phyloP scores from a whole-genome alignment of 2,329 filamentous ascomycete genomes.

The Calonectria naviculata region DNA sequence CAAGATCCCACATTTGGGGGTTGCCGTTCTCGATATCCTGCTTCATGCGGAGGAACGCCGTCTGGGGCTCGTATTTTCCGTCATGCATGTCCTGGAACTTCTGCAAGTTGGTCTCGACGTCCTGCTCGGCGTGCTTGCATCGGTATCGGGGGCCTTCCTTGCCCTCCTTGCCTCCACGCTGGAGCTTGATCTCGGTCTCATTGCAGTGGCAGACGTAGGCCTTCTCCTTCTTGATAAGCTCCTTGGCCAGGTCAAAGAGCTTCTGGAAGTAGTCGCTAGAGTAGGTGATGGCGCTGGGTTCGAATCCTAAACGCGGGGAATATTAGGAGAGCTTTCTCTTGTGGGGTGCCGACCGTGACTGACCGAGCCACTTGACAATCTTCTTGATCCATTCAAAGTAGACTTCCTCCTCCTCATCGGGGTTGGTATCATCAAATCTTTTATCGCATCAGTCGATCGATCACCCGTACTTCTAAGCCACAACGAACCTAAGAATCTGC shows the following conservation, averaged over 20 bases:
- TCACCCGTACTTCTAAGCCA: not conserved
- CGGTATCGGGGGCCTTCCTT: slow-evolving; percentile 76
- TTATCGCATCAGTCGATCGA: slow-evolving; percentile 19
- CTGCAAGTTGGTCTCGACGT: slow-evolving; percentile 78
- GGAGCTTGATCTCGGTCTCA: slow-evolving; percentile 84
- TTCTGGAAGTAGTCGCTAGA: slow-evolving; percentile 91
- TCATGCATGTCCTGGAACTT: slow-evolving; percentile 93
- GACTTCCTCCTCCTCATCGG: slow-evolving; percentile 89
- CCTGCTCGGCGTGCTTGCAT: slow-evolving; percentile 82
- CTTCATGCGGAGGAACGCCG: slow-evolving; percentile 93
- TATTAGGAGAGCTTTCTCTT: slow-evolving; percentile 14
- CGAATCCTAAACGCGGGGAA: slow-evolving; percentile 63
- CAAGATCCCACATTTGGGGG: slow-evolving; percentile 96
- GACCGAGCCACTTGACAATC: slow-evolving; percentile 79
- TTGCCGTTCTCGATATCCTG: slow-evolving; percentile 86
- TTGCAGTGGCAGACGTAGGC: slow-evolving; percentile 91
- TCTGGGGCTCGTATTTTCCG: slow-evolving; percentile 86
- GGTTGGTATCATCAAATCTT: slow-evolving; percentile 95
- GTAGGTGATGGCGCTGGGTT: slow-evolving; percentile 82
- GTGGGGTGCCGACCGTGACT: slow-evolving; percentile 1
- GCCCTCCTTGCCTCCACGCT: slow-evolving; percentile 81
- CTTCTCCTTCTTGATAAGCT: slow-evolving; percentile 77
- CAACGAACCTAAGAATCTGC: slow-evolving; percentile 44
- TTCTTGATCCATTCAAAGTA: slow-evolving; percentile 93
- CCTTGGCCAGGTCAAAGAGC: slow-evolving; percentile 89